phyloP scores from a whole-genome alignment of 495 filamentous ascomycete species.

The Penicillium waksmanii region DNA sequence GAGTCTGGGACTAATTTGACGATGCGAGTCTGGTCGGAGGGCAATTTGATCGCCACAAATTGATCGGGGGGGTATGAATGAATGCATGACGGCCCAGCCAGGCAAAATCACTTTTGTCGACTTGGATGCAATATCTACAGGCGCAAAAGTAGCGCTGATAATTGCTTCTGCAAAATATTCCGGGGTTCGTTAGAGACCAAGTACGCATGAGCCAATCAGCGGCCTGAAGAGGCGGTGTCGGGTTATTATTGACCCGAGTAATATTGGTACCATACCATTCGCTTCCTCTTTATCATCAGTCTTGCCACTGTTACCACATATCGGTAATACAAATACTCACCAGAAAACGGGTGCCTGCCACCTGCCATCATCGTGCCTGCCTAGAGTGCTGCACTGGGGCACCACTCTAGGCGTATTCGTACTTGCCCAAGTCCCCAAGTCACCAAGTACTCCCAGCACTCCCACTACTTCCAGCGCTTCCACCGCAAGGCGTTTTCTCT shows the following conservation, averaged over 20 bases:
- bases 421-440: background rate
- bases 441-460: background rate
- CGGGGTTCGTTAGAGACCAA: constrained; percentile 16
- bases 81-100: constrained; percentile 38
- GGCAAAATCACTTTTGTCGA: background rate
- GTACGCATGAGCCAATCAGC: constrained; percentile 22
- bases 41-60: constrained; percentile 66
- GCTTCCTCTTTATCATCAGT: background rate
- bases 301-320: background rate
- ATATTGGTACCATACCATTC: no score
- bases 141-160: no score
- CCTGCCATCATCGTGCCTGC: constrained; percentile 6
- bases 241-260: no score
- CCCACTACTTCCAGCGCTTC: background rate
- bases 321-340: constrained; percentile 1
- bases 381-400: background rate
- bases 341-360: constrained; percentile 16
- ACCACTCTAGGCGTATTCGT: background rate
- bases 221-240: background rate
- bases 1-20: constrained; percentile 72
- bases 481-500: constrained; percentile 17
- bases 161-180: constrained; percentile 18
- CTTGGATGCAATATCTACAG: no score
- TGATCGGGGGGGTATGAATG: constrained; percentile 65
- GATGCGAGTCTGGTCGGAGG: constrained; percentile 66